These are phyloP conservation scores for Agaricales sp. DNA, from an alignment of 1,284 basidiomycete species.

Conservation along the genomic window DNA sequence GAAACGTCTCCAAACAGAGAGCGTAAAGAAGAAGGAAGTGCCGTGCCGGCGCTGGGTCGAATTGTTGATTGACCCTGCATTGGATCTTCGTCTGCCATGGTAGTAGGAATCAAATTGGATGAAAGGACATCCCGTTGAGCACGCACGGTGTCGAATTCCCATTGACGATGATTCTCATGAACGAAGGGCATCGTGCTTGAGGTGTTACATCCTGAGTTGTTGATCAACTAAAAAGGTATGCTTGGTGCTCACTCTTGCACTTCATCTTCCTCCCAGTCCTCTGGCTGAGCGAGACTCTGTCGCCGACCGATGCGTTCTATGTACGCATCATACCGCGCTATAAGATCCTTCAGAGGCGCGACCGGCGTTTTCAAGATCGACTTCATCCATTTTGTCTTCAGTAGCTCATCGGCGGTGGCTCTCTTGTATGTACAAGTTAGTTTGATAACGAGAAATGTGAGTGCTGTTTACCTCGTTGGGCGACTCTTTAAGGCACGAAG, in stretches of 20 bases:
- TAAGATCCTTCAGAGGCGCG: conserved; percentile 74
- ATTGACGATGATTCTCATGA: conserved; percentile 37
- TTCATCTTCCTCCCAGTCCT: conserved; percentile 63
- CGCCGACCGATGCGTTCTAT: conserved; percentile 76
- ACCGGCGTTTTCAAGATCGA: conserved; percentile 60
- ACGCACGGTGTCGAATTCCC: conserved; percentile 73
- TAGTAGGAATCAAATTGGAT: conserved; percentile 15
- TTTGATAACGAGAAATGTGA: conserved; percentile 1
- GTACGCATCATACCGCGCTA: conserved; percentile 35
- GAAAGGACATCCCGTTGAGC: conserved; percentile 23
- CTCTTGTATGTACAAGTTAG: conserved; percentile 43
- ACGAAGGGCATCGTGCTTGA: conserved; percentile 21
- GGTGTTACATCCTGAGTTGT: conserved; percentile 24
- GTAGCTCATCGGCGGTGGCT: conserved; percentile 81
- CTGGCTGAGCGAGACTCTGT: conserved; percentile 65
- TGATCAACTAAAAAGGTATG: too few relatives aligned
- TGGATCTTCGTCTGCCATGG: conserved; percentile 18
- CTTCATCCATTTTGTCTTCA: conserved; percentile 92
- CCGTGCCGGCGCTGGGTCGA: conserved; percentile 31
- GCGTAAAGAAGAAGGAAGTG: conserved; percentile 62
- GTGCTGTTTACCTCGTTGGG: conserved; percentile 59
- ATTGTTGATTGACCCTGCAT: conserved; percentile 34
- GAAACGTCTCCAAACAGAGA: conserved; percentile 63
- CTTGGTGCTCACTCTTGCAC: conserved; percentile 36
- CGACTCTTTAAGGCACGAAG: conserved; percentile 77